These are phyloP conservation scores for Salix koriyanagi DNA, from an alignment of 345 rosid species.

Conservation along the genomic window DNA sequence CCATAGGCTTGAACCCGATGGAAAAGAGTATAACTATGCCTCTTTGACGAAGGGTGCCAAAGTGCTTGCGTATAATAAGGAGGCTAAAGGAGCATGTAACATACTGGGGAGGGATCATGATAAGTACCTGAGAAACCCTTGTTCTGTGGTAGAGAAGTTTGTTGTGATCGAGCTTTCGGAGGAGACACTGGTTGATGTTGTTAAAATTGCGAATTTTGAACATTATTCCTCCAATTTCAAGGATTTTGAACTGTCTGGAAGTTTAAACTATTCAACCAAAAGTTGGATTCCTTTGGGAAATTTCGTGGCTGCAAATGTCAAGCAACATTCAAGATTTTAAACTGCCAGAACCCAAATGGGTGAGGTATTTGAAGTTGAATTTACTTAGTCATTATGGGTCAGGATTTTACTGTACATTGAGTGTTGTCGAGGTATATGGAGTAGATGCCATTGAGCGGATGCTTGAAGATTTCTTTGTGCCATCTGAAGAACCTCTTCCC, in stretches of 20 bases:
- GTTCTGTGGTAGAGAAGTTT: conserved; percentile 65
- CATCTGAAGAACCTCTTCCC: conserved; percentile 37
- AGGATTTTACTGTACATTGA: conserved; percentile 87
- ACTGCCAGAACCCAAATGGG: conserved; percentile 83
- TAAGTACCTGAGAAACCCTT: conserved; percentile 79
- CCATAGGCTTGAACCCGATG: conserved; percentile 81
- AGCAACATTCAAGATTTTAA: conserved; percentile 73
- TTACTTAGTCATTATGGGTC: conserved; percentile 84
- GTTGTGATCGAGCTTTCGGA: conserved; percentile 82
- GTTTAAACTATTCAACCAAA: conserved; percentile 73
- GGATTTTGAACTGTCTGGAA: conserved; percentile 73
- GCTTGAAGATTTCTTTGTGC: conserved; percentile 86
- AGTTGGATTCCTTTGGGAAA: conserved; percentile 57
- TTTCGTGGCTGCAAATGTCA: conserved; percentile 66
- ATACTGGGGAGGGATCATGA: conserved; percentile 77
- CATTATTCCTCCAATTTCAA: conserved; percentile 82
- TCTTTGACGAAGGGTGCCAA: conserved; percentile 81
- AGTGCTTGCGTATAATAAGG: conserved; percentile 79
- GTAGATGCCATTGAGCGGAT: conserved; percentile 87
- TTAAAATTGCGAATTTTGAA: conserved; percentile 82
- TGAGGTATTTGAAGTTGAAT: conserved; percentile 73
- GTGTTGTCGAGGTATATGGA: conserved; percentile 77
- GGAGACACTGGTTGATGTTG: conserved; percentile 83
- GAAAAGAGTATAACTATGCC: conserved; percentile 80
- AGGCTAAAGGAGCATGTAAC: conserved; percentile 86